phyloP scores from a whole-genome alignment of 1,284 basidiomycete genomes.

The Gymnopus androsaceus region DNA sequence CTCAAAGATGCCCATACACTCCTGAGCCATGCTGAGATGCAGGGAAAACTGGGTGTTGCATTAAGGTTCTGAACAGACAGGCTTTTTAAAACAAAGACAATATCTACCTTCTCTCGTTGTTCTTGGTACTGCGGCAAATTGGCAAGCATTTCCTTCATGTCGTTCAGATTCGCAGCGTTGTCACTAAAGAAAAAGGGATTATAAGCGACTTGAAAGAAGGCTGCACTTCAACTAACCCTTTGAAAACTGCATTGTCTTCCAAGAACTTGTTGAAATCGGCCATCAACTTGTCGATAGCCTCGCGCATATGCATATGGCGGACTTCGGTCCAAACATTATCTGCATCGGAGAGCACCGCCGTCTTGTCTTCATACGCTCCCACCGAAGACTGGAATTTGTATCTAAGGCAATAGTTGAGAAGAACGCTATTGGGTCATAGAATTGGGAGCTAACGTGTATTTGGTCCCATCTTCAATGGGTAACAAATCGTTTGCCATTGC shows the following conservation, averaged over 20 bases:
- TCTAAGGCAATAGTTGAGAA: slow-evolving; percentile 36
- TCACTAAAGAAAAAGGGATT: slow-evolving; percentile 43
- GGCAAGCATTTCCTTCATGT: slow-evolving; percentile 99
- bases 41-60: slow-evolving; percentile 78
- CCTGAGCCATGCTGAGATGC: slow-evolving; percentile 96
- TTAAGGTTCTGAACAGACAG: not conserved
- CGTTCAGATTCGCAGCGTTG: slow-evolving; percentile 87
- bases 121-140: slow-evolving; percentile 94
- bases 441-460: slow-evolving; percentile 69
- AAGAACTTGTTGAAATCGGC: slow-evolving; percentile 93
- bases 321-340: slow-evolving; percentile 92
- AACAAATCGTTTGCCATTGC: slow-evolving; percentile 97
- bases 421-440: not conserved
- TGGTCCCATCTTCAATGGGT: slow-evolving; percentile 82
- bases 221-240: slow-evolving; percentile 56
- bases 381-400: slow-evolving; percentile 87
- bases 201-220: slow-evolving; percentile 1
- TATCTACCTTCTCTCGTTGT: slow-evolving; percentile 85
- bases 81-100: not conserved
- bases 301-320: slow-evolving; percentile 97
- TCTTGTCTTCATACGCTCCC: slow-evolving; percentile 86
- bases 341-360: slow-evolving; percentile 79
- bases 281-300: slow-evolving; percentile 96
- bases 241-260: slow-evolving; percentile 91
- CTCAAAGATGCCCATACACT: slow-evolving; percentile 95